Percentiles rank a stretch among this genome's conserved stretches.
phyloP scores from a whole-genome alignment of 139 green algal genomes.

The Penium margaritaceum region DNA sequence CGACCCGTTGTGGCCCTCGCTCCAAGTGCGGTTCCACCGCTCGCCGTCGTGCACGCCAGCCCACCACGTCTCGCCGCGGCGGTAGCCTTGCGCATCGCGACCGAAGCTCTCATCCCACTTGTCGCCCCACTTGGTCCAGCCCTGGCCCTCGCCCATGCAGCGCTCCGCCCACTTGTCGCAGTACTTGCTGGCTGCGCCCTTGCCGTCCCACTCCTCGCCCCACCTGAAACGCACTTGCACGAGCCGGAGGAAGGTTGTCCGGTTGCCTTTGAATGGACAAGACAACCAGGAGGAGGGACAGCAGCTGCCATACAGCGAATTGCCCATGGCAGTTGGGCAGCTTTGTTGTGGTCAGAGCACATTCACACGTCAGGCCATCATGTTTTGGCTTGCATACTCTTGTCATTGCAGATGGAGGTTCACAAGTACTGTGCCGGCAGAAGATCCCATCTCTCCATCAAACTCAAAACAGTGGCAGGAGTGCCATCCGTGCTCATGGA shows the following conservation, averaged over 20 bases:
- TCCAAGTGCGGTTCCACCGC: slow-evolving; percentile 39
- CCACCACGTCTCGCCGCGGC: slow-evolving; percentile 41
- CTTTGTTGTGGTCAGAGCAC: background rate
- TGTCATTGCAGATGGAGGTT: no score
- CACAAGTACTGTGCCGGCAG: no score
- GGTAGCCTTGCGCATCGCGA: slow-evolving; percentile 2
- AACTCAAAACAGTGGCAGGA: no score
- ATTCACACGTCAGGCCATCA: background rate
- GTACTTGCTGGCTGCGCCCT: slow-evolving; percentile 30
- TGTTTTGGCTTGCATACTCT: background rate
- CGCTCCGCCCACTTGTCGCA: slow-evolving; percentile 43
- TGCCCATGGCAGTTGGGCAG: background rate
- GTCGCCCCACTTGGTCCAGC: slow-evolving; percentile 45
- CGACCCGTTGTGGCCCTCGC: slow-evolving; percentile 37
- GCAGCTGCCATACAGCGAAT: background rate
- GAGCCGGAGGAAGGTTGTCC: background rate
- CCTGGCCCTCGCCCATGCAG: background rate
- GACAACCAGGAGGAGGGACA: background rate
- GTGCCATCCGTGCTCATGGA: no score
- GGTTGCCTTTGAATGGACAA: no score
- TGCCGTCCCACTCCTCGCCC: slow-evolving; percentile 48
- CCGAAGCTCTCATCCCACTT: slow-evolving; percentile 46
- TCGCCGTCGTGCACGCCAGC: background rate
- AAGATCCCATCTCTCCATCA: no score
- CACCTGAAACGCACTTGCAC: slow-evolving; percentile 7